These are phyloP conservation scores for Saccharum officinarum DNA, from an alignment of 176 grass and related monocot species.

Conservation along the genomic window DNA sequence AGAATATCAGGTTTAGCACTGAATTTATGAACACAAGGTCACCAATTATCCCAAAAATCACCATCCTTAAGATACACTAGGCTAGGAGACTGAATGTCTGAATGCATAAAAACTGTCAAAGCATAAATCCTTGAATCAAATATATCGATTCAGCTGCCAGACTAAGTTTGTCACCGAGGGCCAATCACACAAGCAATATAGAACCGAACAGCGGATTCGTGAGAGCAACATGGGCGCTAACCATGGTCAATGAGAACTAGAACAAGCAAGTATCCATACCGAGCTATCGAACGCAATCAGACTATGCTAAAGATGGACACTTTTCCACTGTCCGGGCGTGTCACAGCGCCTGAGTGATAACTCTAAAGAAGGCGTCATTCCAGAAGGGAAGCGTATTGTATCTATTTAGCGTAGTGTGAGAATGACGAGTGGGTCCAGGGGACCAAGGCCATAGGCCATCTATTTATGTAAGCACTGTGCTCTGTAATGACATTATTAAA, in stretches of 20 bases:
- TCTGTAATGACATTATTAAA: no score
- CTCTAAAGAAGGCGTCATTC: no score
- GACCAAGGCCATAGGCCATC: no score
- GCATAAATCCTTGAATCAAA: background rate
- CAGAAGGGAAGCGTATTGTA: no score
- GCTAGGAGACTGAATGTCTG: background rate
- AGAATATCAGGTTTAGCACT: background rate
- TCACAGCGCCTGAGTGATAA: no score
- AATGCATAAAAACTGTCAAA: background rate
- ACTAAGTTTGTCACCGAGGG: no score
- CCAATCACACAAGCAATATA: background rate
- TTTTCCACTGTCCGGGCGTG: background rate
- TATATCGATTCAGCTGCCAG: background rate
- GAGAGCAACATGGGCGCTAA: background rate
- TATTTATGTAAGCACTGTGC: no score
- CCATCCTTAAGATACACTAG: background rate
- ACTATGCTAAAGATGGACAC: background rate
- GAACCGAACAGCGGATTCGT: background rate
- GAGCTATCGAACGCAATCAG: background rate
- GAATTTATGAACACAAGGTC: background rate
- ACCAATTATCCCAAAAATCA: background rate
- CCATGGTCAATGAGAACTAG: background rate
- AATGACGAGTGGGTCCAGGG: no score
- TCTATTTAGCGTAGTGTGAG: no score
- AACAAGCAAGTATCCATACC: no score